phyloP scores from a whole-genome alignment of 2,329 filamentous ascomycete species.

The Tolypocladium ophioglossoides region DNA sequence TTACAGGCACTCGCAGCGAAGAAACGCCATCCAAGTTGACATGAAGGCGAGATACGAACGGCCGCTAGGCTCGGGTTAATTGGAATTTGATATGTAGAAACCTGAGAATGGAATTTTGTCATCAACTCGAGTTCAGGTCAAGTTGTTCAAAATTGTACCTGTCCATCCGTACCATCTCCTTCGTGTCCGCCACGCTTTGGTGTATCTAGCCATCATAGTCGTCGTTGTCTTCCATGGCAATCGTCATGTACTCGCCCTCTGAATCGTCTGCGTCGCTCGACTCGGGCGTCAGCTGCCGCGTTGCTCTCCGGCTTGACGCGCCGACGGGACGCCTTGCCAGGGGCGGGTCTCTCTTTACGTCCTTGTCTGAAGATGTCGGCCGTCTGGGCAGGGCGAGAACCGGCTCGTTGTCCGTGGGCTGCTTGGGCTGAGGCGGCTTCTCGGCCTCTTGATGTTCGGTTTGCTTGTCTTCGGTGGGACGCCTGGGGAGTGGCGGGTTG shows the following conservation, averaged over 20 bases:
- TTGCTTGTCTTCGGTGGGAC: constrained; percentile 5
- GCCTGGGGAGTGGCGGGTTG: constrained; percentile 9
- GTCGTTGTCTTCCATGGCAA: constrained; percentile 9
- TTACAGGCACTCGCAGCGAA: not conserved
- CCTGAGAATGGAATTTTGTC: constrained; percentile 1
- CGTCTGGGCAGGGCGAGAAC: constrained; percentile 1
- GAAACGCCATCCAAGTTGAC: not conserved
- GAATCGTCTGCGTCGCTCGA: constrained; percentile 21
- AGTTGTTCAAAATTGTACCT: too few relatives aligned
- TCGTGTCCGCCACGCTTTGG: not conserved
- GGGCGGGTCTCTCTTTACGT: not conserved
- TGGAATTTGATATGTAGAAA: constrained; percentile 4
- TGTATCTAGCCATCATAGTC: constrained; percentile 17
- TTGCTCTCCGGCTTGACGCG: not conserved
- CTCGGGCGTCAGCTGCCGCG: constrained; percentile 14
- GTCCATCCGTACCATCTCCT: not conserved
- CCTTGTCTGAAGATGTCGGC: not conserved
- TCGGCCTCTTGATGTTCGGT: not conserved
- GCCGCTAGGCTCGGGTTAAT: not conserved
- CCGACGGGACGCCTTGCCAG: not conserved
- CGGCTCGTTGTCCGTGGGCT: not conserved
- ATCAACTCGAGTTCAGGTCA: not conserved
- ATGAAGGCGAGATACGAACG: not conserved
- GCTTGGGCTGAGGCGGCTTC: not conserved
- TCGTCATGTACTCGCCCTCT: constrained; percentile 9